Evolutionary conservation across 139 green algal genomes (phyloP).

Genomic region (Chlorella ohadii): DNA sequence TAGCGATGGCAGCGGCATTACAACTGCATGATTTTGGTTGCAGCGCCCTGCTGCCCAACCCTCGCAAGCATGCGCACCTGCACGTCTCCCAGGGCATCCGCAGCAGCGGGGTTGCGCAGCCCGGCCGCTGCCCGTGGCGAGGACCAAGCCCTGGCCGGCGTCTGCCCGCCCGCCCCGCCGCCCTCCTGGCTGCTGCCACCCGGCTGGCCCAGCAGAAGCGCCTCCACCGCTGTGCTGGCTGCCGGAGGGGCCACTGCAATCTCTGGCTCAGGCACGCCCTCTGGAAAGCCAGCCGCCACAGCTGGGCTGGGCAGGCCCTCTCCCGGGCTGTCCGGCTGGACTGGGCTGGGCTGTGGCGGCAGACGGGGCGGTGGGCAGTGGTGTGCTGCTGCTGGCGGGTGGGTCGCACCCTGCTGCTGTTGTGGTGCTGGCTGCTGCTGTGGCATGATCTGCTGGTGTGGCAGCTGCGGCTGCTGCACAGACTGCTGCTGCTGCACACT

Average conservation of each 20-base stretch:
- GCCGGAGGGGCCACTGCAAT: neutral
- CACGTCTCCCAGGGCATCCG: conserved; percentile 36
- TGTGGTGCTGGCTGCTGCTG: neutral
- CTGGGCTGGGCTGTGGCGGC: neutral
- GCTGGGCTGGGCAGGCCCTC: neutral
- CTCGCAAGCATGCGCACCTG: conserved; percentile 40
- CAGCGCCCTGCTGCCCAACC: no score
- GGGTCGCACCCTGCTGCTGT: neutral
- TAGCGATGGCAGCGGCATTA: no score
- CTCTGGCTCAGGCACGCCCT: conserved; percentile 1
- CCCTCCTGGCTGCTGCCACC: conserved; percentile 1
- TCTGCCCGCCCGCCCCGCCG: neutral
- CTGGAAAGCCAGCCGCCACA: neutral
- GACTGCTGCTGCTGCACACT: neutral
- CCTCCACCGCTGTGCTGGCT: conserved; percentile 10
- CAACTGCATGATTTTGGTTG: no score
- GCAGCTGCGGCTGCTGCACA: neutral
- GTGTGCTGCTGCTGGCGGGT: neutral
- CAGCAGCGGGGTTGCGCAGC: conserved; percentile 37
- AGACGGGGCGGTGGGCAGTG: neutral
- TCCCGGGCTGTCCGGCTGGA: neutral
- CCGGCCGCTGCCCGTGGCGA: neutral
- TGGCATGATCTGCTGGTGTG: neutral
- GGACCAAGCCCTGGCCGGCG: neutral
- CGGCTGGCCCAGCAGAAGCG: neutral